Evolutionary conservation across 805 yeast genomes (phyloP), one percentile per base, ranked within the genome.

Genomic region (Dipodascopsis tothii): DNA sequence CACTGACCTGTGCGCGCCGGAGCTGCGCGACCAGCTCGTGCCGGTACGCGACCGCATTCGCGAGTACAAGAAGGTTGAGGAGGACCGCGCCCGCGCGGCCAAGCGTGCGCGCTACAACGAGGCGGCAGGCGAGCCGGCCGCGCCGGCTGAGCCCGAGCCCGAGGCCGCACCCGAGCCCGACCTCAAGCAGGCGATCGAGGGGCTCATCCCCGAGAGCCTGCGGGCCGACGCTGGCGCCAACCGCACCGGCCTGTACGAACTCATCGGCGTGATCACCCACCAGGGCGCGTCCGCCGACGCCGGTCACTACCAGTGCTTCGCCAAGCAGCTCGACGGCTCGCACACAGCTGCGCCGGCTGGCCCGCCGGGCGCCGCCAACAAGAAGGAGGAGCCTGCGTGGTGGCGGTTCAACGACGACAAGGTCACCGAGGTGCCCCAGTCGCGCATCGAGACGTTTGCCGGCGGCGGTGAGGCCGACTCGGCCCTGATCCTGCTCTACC

Each of bases 401-500:
- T 90, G 84, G 81, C 81, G 80, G 64, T 92, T 85, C 67, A 87
- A 92, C 62, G 99, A 92, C 64, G 95, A 88, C 65, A 81, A 81
- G 60, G 95, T 92, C 16, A 69, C 77, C 5, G 67, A 72, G 34
- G 87, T 88, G n/a, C 77, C 73, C 50, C 82, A 78, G 59, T 92
- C 87, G 40, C 85, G 77, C 60, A 78, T 92, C 48, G 95, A 87
- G 62, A 64, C 74, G 44, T 72, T 92, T 54, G 84, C 96, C 3
- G 99, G 98, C 35, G 99, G 99, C 45, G 96, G 97, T 45, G 98
- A 94, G 68, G 46, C 95, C 56, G 99, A 92, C 64, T 80, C 92
- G 58, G 99, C 98, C 2, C 74, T 92, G 63, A 80, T 92, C 44
- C 72, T 90, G 54, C 67, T 92, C 43, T 92, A 92, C 69, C 81